These are phyloP conservation scores for Scedosporium dehoogii DNA, from an alignment of 2,329 filamentous ascomycete species.

Conservation along the genomic window DNA sequence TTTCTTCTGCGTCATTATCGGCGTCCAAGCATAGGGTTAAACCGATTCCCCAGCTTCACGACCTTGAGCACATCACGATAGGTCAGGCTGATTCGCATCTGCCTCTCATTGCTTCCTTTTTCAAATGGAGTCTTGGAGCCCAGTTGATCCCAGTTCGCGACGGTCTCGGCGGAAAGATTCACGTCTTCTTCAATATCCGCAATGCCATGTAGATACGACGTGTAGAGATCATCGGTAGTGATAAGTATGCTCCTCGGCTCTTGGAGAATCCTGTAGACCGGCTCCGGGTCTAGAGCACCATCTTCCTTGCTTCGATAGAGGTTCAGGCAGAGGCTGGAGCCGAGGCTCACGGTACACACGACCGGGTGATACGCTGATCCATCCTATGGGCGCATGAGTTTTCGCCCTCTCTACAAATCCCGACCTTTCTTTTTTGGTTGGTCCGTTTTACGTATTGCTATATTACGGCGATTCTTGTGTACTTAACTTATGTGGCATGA, in stretches of 20 bases:
- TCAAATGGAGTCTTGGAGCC: conserved; percentile 34
- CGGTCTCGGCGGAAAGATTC: conserved; percentile 46
- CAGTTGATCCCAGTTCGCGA: conserved; percentile 66
- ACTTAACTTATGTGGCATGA: conserved; percentile 78
- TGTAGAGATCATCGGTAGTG: conserved; percentile 60
- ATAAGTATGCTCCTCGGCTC: conserved; percentile 75
- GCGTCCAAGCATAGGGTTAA: conserved; percentile 39
- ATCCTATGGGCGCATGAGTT: conserved; percentile 40
- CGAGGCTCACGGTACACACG: conserved; percentile 84
- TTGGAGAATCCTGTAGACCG: conserved; percentile 57
- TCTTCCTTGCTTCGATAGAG: conserved; percentile 56
- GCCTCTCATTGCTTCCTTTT: conserved; percentile 45
- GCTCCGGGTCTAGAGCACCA: conserved; percentile 42
- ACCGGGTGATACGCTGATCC: conserved; percentile 77
- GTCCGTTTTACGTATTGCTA: background rate
- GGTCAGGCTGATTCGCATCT: conserved; percentile 61
- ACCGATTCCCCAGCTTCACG: conserved; percentile 59
- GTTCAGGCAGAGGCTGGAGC: conserved; percentile 67
- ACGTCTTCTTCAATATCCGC: conserved; percentile 56
- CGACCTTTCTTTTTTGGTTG: background rate
- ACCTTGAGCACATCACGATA: conserved; percentile 82
- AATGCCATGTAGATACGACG: conserved; percentile 66
- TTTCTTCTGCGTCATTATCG: conserved; percentile 14
- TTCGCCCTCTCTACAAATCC: conserved; percentile 1
- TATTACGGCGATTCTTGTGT: conserved; percentile 13